Evolutionary conservation across 2,329 filamentous ascomycete genomes (phyloP), one percentile per base, ranked within the genome.

Genomic region (Diatrype stigma): DNA sequence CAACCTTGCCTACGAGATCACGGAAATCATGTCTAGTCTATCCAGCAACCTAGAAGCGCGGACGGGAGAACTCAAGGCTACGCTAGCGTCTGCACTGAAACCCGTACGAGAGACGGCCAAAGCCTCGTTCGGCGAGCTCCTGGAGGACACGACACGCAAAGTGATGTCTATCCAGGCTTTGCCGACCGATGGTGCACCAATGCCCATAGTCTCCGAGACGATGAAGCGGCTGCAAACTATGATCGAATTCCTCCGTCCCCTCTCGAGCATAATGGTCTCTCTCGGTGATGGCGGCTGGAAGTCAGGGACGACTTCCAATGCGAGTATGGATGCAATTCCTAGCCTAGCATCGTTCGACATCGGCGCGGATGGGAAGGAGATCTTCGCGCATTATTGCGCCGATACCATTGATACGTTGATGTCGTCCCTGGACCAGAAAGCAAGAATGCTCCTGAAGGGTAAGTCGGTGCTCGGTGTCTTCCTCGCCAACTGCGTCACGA

Each of bases 21-120:
- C 95, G 30, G 93, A 96, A 62, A 89, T 96, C 53, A 84, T 97
- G 45, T 89, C 90, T 1, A 81, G 80, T 12, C 78, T 96, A 45
- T 91, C 90, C 2, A 86, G 85, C 50, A 85, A 87, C 37, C 74
- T 99, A 3, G 93, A 96, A 56, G 80, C 82, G 4, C 85, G 87
- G 54, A 96, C 91, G 0, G 90, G 90, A 2, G 90, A 96, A 63
- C 78, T 96, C 51, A 96, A 96, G 66, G 77, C 82, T 28, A 81
- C 90, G 6, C 82, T 99, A 47, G 86, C 89, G 5, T 90, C 95
- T 49, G 89, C 90, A 8, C 74, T 97, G 14, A 91, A 94, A 61
- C 94, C 94, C 1, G 82, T 97, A 11, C 84, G 92, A 19, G 93
- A 96, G 66, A 97, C 93, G 0, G 93, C 90, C 37, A 96, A 96